Conservation (phyloP, 352 stramenopile genomes). For the Pythium brachiatum region DNA sequence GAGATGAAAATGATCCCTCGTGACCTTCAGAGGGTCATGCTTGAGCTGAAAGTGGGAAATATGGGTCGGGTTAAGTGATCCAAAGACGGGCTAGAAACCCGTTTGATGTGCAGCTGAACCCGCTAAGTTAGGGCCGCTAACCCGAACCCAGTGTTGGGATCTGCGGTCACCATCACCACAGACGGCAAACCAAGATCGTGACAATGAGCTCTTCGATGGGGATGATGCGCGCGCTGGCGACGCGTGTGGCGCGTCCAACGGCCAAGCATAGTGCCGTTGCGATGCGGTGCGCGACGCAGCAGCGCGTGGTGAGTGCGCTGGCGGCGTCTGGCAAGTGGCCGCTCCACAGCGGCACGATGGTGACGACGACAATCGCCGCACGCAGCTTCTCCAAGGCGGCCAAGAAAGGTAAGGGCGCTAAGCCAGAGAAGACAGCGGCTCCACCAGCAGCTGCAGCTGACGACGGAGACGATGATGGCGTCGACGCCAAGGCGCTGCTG, state of each 20-base stretch:
- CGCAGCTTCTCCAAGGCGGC: constrained; percentile 63
- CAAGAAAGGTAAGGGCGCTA: constrained; percentile 58
- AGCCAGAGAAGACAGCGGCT: constrained; percentile 21
- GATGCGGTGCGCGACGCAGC: neutral
- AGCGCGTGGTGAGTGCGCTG: constrained; percentile 1
- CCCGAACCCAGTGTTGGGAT: neutral
- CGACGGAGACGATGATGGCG: constrained; percentile 23
- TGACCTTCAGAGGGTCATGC: too few species aligned
- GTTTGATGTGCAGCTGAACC: neutral
- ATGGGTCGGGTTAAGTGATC: neutral
- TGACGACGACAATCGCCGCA: constrained; percentile 8
- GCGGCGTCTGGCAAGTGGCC: neutral
- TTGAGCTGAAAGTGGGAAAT: neutral
- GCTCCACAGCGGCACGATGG: neutral
- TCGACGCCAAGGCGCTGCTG: constrained; percentile 30
- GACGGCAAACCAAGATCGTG: neutral
- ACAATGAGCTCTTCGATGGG: neutral
- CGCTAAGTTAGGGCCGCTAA: neutral
- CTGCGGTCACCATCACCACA: constrained; percentile 8
- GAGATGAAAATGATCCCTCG: neutral
- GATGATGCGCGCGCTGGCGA: constrained; percentile 2
- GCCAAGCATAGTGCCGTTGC: neutral
- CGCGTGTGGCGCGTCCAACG: constrained; percentile 5
- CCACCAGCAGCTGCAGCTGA: constrained; percentile 1
- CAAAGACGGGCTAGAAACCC: too few species aligned